Base-by-base conservation (phyloP, 2,329 filamentous ascomycete genomes). In the Penicillium sp. region DNA sequence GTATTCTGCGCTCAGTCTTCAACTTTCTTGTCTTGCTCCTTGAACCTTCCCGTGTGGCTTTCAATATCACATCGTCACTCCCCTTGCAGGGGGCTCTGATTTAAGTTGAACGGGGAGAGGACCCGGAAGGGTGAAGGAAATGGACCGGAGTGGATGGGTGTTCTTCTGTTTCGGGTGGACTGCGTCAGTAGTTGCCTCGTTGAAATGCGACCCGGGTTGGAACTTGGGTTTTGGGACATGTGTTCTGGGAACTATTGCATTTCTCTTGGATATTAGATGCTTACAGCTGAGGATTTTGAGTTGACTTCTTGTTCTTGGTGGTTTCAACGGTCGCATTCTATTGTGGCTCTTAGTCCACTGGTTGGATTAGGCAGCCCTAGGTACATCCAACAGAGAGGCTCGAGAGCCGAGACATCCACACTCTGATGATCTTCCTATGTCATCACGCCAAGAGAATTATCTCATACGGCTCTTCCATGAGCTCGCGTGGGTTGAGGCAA, bases 51-150 rank as follows among this genome's bases (percentile, higher is more conserved):
- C 27, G 27, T 30, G 31, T 43, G 16, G 39, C 18, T 28, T 36
- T 8, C n/a, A 22, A 44, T 28, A 44, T 49, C 46, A 44, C 27
- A 27, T 38, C 33, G 37, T 43, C 16, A 29, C 33, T 49, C 46
- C 30, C 39, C 41, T 39, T 46, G 28, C 34, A 45, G 33, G 13
- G 7, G 7, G 25, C n/a, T 43, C 4, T n/a, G 4, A 13, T 35
- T 43, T 28, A 36, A 36, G 41, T 36, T 36, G 18, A 9, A 4
- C 30, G 7, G 7, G 4, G 30, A 28, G 8, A 13, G 25, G 22
- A 7, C 5, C 22, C 22, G 22, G 22, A 25, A 25, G 22, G 22
- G 22, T 7, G 22, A 31, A 31, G 18, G 29, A 25, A 10, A 35
- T 19, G n/a, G n/a, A 22, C 19, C 19, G 19, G 16, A 19, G 13